Base-by-base conservation (phyloP, 2,329 filamentous ascomycete genomes). In the Ustulina deusta region DNA sequence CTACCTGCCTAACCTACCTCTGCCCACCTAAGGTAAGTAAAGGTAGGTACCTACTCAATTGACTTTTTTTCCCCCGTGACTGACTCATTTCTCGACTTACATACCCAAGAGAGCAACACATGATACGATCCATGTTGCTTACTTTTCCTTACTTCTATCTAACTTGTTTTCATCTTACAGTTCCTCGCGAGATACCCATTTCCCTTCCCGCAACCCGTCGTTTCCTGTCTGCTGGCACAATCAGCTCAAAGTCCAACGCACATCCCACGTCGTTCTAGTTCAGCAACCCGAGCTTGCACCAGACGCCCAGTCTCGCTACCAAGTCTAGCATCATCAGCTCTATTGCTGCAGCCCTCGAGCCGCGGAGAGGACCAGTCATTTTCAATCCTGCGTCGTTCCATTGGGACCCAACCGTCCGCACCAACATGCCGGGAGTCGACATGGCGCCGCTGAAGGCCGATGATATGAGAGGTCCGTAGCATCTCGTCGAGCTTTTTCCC, bases 401-500 rank as follows among this genome's bases (percentile, higher is more conserved):
- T 49, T 57, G 40, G n/a, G 40, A 46, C 56, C 51, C 49, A 65
- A 52, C 44, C 49, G 58, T 66, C 59, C 56, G 54, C 61, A 57
- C 51, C 69, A 77, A 44, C 22, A 80, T 79, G 78, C 76, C 79
- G 64, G 78, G 77, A 67, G 72, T 79, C 70, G 76, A 79, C 69
- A 76, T 78, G 71, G 71, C 66, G 60, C 74, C 76, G 56, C 73
- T 77, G 57, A 73, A 73, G 72, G 78, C 78, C 34, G 79, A 80
- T 68, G 78, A 81, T 64, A 79, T 78, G 68, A 78, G 79, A 80
- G 76, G 79, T 81, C 76, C 27, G 78, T 78, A 56, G 65, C 48
- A 38, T 32, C 6, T n/a, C 20, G 17, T 40, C 11, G 6, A n/a
- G 20, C 20, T 42, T 10, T 29, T 58, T 34, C 2, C 34, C 29